These are phyloP conservation scores for Colletotrichum plurivorum DNA, from an alignment of 2,329 filamentous ascomycete genomes.

Conservation along the genomic window DNA sequence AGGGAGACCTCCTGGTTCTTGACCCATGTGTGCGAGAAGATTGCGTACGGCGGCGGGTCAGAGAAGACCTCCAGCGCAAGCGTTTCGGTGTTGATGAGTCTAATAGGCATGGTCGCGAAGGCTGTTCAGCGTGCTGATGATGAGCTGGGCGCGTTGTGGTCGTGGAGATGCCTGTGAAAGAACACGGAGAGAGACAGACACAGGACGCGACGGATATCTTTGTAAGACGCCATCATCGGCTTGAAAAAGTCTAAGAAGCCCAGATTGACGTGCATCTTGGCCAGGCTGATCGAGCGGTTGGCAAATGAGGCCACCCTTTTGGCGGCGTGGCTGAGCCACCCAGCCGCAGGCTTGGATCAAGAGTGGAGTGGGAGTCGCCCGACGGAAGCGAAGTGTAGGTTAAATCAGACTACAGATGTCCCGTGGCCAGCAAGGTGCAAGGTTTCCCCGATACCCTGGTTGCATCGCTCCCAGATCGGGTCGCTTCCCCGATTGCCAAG, in stretches of 20 bases:
- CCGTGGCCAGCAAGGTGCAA: no score
- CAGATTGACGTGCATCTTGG: background rate
- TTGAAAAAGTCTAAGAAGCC: background rate
- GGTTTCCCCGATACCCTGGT: no score
- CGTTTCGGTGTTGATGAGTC: background rate
- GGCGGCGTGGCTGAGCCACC: background rate
- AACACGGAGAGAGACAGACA: background rate
- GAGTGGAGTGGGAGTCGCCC: no score
- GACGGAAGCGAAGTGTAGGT: no score
- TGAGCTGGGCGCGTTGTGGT: no score
- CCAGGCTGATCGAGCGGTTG: background rate
- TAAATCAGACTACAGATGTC: no score
- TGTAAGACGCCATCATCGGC: background rate
- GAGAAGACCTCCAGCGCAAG: background rate
- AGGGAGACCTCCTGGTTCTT: slow-evolving; percentile 45
- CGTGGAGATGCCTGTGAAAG: background rate
- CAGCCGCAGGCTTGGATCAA: background rate
- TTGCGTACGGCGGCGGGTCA: slow-evolving; percentile 44
- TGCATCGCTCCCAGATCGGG: no score
- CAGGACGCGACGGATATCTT: background rate
- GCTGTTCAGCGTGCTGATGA: no score
- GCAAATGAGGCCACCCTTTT: background rate
- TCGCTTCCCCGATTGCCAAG: no score
- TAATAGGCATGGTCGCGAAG: background rate
- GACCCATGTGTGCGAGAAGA: slow-evolving; percentile 49